Evolutionary conservation across 2,329 filamentous ascomycete genomes (phyloP).

Genomic region (Thelonectria olida): DNA sequence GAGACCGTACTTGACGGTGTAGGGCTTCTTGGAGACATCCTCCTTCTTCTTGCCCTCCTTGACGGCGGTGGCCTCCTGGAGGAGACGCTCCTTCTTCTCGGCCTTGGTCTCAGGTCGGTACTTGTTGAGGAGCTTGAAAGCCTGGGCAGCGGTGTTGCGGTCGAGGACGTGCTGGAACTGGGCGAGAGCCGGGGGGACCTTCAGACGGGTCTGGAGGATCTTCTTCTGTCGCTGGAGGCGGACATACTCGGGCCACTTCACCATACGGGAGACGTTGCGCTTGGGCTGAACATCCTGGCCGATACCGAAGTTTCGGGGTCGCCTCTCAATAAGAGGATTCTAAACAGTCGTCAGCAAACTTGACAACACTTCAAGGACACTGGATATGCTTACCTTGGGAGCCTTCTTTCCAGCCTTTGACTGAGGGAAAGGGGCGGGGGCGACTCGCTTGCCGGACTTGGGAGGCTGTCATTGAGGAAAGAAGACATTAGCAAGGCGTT

Average conservation of each 20-base stretch:
- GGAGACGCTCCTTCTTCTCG: constrained; percentile 99
- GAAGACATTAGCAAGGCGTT: constrained; percentile 94
- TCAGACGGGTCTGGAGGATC: constrained; percentile 98
- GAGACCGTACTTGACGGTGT: constrained; percentile 98
- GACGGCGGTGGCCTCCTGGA: constrained; percentile 97
- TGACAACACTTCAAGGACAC: too few species aligned
- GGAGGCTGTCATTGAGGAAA: constrained; percentile 99
- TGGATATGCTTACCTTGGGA: constrained; percentile 80
- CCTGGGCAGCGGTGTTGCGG: constrained; percentile 95
- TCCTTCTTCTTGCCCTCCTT: constrained; percentile 99
- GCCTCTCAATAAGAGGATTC: constrained; percentile 99
- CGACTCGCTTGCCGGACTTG: constrained; percentile 97
- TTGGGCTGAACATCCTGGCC: constrained; percentile 98
- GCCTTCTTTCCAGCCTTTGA: constrained; percentile 96
- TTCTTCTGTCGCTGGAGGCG: constrained; percentile 93
- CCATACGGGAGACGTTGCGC: constrained; percentile 96
- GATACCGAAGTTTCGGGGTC: constrained; percentile 96
- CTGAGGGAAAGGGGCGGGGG: constrained; percentile 95
- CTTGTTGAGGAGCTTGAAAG: constrained; percentile 99
- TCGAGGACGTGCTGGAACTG: constrained; percentile 98
- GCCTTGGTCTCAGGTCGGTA: constrained; percentile 99
- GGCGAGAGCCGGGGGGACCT: constrained; percentile 95
- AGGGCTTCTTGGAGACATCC: constrained; percentile 99
- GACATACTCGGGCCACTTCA: constrained; percentile 99
- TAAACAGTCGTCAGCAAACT: constrained; percentile 48